phyloP scores from a whole-genome alignment of 1,139 yeast species.

The Blastobotrys serpentis region DNA sequence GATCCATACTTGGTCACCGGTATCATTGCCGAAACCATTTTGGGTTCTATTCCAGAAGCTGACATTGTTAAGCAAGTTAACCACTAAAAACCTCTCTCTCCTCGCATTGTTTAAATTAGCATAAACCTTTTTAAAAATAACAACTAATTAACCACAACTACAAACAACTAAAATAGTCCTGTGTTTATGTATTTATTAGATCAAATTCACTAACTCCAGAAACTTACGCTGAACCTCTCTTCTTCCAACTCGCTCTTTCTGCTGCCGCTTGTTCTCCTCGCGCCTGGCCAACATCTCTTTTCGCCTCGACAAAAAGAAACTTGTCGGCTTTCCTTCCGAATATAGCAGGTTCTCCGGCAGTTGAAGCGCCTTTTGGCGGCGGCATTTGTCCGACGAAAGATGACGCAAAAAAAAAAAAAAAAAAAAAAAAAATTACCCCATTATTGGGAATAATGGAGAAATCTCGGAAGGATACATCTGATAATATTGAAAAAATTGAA shows the following conservation, averaged over 20 bases:
- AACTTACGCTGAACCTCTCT: no score
- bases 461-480: no score
- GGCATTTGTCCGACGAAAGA: no score
- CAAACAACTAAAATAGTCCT: background rate
- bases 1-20: constrained; percentile 99
- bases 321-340: background rate
- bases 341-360: background rate
- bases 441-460: no score
- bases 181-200: constrained; percentile 1
- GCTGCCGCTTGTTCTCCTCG: no score
- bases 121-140: background rate
- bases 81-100: constrained; percentile 7
- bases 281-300: no score
- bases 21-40: constrained; percentile 94
- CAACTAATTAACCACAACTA: background rate
- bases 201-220: background rate
- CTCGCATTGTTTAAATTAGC: background rate
- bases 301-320: background rate
- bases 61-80: constrained; percentile 62
- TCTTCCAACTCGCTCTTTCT: no score
- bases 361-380: no score
- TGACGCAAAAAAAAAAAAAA: no score
- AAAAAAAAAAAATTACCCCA: no score
- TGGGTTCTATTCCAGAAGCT: constrained; percentile 94
- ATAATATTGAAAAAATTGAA: no score